Base-by-base conservation (phyloP, 352 stramenopile genomes). In the Blastocystis sp. region DNA sequence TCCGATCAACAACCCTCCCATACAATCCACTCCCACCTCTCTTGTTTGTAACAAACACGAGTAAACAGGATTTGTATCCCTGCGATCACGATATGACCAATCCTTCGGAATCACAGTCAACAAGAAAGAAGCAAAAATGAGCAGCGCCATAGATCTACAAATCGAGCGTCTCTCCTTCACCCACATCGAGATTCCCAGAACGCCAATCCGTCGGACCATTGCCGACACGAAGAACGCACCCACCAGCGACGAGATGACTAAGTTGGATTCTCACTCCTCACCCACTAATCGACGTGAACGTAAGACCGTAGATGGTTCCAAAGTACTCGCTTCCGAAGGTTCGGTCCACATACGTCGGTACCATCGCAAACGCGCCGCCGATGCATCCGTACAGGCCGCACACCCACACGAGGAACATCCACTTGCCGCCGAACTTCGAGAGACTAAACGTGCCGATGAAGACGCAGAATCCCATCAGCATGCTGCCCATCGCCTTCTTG, bases 301-400 rank as follows among this genome's bases (percentile, higher is more conserved):
- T 42, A 4, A 85, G n/a, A 24, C 75, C 75, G 21, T 85, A 85
- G 46, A 85, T 75, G 4, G 75, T 64, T 24, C 75, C 63, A 48
- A 85, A 85, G 75, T 76, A 85, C 42, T 61, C 29, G 40, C 27
- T 38, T 49, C 75, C 75, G 40, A 85, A 85, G 36, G 34, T 56
- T 4, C 16, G 32, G 36, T 72, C 38, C 14, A 51, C 75, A n/a
- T 64, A 76, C 2, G 57, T 61, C 11, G 75, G 75, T 14, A 85
- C 29, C 36, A 85, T 56, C 14, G 75, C 75, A 32, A 85, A 85
- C 11, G 40, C 44, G 21, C 75, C 75, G 9, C 75, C 75, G 32
- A 85, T 73, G 24, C 57, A 72, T 27, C 69, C 76, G 40, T 85
- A 85, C 4, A 85, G 48, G 3, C 51, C 29, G 29, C 75, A 85